Evolutionary conservation across 192 early-diverging fungal species (phyloP), one percentile per base, ranked within the genome.

Genomic region (Coemansia sp.): DNA sequence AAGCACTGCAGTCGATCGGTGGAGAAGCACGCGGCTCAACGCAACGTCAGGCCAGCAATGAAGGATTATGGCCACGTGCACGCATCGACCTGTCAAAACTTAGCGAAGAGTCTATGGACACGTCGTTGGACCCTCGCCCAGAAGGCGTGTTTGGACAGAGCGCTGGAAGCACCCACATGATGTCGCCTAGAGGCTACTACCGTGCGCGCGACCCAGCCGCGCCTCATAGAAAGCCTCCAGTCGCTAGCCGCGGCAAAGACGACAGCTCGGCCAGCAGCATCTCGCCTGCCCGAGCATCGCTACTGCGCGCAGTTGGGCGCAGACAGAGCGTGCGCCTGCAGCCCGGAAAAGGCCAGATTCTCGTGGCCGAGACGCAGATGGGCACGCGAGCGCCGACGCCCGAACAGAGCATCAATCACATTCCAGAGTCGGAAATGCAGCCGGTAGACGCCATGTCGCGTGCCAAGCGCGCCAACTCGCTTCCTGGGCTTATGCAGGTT

Each of bases 121-220:
- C 53, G 5, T 12, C 57, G 25, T 18, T 63, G 1, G 61, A 59
- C 17, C 1, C 14, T 23, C 52, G 61, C 21, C 27, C 51, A 1
- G 44, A 62, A 14, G 53, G 13, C n/a, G 13, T 38, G 25, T 17
- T 41, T 49, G 40, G n/a, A 22, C 24, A 37, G 33, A 7, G 15
- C 17, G 66, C 53, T 30, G 50, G 56, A 34, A 19, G 23, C 0
- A 14, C 33, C 9, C 61, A 60, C 41, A 40, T 54, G 11, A 51
- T 66, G 50, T 78, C 75, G 18, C 66, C 70, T 0, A 66, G 77
- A 15, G 64, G 77, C 2, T 65, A 64, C 59, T 67, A 80, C 55
- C 71, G 77, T 8, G 77, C 77, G 19, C 70, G 77, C 47, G 77
- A 80, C 15, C 77, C 77, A 4, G 77, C 77, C 10, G 77, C 77